Evolutionary conservation across 768 basidiomycete genomes (phyloP).

Genomic region (Phylloporus arenicola): DNA sequence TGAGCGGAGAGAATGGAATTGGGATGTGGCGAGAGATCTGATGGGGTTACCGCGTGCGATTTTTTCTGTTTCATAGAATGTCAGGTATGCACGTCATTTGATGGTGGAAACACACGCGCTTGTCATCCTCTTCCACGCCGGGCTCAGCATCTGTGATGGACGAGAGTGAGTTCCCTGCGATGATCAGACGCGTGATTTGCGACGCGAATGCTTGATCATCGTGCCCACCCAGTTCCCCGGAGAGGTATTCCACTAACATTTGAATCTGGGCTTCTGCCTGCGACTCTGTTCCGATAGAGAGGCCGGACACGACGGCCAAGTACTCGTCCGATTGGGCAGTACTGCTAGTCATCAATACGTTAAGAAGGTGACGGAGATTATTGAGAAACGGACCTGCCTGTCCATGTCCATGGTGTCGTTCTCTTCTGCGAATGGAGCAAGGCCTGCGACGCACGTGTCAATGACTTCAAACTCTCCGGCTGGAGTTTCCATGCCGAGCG

Average conservation of each 20-base stretch:
- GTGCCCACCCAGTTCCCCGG: slow-evolving; percentile 72
- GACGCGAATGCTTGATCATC: slow-evolving; percentile 61
- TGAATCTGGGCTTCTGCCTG: slow-evolving; percentile 70
- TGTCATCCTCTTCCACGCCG: slow-evolving; percentile 41
- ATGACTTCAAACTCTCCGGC: slow-evolving; percentile 91
- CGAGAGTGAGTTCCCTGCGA: slow-evolving; percentile 86
- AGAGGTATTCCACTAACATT: slow-evolving; percentile 85
- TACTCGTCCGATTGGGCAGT: slow-evolving; percentile 51
- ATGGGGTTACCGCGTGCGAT: slow-evolving; percentile 50
- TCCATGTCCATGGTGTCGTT: slow-evolving; percentile 60
- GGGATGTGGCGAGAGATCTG: slow-evolving; percentile 70
- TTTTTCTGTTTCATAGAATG: slow-evolving; percentile 45
- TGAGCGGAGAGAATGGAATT: slow-evolving; percentile 61
- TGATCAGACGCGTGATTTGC: slow-evolving; percentile 76
- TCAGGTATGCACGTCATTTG: slow-evolving; percentile 7
- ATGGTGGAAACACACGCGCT: slow-evolving; percentile 42
- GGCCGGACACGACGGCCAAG: slow-evolving; percentile 81
- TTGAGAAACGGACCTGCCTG: slow-evolving; percentile 33
- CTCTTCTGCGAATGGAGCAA: slow-evolving; percentile 52
- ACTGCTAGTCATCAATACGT: slow-evolving; percentile 9
- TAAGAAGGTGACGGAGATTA: slow-evolving; percentile 4
- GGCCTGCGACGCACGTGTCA: slow-evolving; percentile 79
- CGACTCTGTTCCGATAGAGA: slow-evolving; percentile 65
- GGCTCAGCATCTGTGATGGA: slow-evolving; percentile 35
- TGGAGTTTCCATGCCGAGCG: slow-evolving; percentile 83